Evolutionary conservation across 495 filamentous ascomycete species (phyloP).

Genomic region (Cairneyella variabilis): DNA sequence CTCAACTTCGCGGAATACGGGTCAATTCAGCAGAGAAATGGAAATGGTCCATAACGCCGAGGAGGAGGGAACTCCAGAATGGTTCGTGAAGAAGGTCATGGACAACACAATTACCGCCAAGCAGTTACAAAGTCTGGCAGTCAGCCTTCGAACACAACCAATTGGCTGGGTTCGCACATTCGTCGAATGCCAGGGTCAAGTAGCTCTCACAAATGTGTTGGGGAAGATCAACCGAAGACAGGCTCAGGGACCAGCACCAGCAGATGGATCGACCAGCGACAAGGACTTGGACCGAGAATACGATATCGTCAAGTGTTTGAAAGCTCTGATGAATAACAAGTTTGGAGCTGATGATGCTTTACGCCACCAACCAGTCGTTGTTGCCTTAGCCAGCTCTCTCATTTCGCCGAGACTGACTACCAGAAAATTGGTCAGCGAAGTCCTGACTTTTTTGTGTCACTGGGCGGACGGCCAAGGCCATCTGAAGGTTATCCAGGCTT

Average conservation of each 20-base stretch:
- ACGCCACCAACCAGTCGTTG: constrained; percentile 80
- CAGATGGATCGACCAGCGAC: constrained; percentile 64
- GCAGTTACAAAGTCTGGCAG: constrained; percentile 84
- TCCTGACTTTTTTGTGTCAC: constrained; percentile 94
- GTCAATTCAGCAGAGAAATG: constrained; percentile 47
- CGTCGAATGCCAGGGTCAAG: constrained; percentile 95
- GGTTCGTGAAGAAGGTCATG: constrained; percentile 97
- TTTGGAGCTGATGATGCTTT: constrained; percentile 98
- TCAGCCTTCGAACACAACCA: constrained; percentile 91
- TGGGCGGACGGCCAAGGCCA: constrained; percentile 96
- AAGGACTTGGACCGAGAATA: constrained; percentile 94
- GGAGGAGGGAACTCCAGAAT: constrained; percentile 94
- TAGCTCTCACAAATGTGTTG: constrained; percentile 92
- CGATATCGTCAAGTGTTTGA: constrained; percentile 96
- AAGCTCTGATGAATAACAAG: constrained; percentile 98
- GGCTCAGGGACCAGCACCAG: constrained; percentile 66
- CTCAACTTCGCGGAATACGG: constrained; percentile 52
- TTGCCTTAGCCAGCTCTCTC: constrained; percentile 81
- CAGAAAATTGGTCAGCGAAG: constrained; percentile 91
- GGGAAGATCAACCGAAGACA: constrained; percentile 87
- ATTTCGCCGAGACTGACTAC: constrained; percentile 88
- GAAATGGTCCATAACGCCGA: constrained; percentile 70
- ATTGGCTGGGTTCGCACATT: constrained; percentile 97
- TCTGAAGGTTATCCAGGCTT: constrained; percentile 84
- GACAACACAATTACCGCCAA: constrained; percentile 91